Evolutionary conservation across 805 yeast genomes (phyloP).

Genomic region (Pachysolen tannophilus): DNA sequence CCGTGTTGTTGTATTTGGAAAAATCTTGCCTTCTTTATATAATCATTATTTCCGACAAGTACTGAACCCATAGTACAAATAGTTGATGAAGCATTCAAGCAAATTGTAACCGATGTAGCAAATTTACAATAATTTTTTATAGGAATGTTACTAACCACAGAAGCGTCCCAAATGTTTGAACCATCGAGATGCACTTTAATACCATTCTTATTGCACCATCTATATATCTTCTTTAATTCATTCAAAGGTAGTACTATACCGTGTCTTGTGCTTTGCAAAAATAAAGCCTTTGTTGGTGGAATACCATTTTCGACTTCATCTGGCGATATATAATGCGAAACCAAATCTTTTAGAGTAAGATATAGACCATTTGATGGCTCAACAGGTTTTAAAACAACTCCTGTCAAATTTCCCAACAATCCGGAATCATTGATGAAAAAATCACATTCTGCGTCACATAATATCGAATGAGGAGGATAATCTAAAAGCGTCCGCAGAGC

Average conservation of each 20-base stretch:
- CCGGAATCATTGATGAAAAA: constrained; percentile 82
- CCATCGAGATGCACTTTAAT: constrained; percentile 81
- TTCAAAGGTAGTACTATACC: constrained; percentile 76
- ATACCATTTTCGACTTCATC: constrained; percentile 79
- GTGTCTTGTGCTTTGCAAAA: constrained; percentile 81
- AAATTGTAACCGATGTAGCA: constrained; percentile 81
- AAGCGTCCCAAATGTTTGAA: constrained; percentile 87
- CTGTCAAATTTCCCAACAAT: constrained; percentile 83
- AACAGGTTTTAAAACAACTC: constrained; percentile 85
- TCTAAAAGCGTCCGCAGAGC: constrained; percentile 65
- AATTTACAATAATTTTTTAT: constrained; percentile 60
- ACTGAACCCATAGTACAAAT: constrained; percentile 93
- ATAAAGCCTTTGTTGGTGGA: constrained; percentile 80
- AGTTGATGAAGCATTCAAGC: constrained; percentile 82
- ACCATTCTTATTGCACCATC: constrained; percentile 53
- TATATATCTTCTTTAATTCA: constrained; percentile 62
- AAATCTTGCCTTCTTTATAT: constrained; percentile 67
- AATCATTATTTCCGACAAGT: constrained; percentile 55
- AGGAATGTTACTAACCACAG: constrained; percentile 62
- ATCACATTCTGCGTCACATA: constrained; percentile 83
- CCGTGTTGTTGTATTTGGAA: constrained; percentile 87
- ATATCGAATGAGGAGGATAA: constrained; percentile 79
- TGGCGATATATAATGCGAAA: constrained; percentile 45
- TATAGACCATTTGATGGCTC: constrained; percentile 67
- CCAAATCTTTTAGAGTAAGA: constrained; percentile 73